Evolutionary conservation across 768 basidiomycete genomes (phyloP).

Genomic region (Xerocomellus intermedius): DNA sequence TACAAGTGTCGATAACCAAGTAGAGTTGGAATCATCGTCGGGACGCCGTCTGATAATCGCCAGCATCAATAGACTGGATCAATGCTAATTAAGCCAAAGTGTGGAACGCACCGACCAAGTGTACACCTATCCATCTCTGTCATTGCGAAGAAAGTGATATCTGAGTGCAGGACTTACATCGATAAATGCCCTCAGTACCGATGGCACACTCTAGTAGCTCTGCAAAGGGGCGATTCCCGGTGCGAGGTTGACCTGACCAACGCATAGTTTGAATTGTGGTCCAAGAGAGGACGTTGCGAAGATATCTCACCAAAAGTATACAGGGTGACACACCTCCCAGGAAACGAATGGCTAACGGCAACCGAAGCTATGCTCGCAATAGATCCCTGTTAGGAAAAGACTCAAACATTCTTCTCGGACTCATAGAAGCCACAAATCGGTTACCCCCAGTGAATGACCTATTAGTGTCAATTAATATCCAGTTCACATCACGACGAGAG

Average conservation of each 20-base stretch:
- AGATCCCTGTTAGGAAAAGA: conserved; percentile 30
- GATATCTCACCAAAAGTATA: conserved; percentile 46
- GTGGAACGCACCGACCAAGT: conserved; percentile 38
- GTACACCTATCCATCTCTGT: conserved; percentile 35
- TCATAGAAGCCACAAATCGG: not conserved
- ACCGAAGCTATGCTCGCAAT: conserved; percentile 40
- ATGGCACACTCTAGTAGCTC: conserved; percentile 39
- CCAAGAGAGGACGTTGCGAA: not conserved
- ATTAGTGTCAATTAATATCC: conserved; percentile 2
- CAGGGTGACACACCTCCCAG: conserved; percentile 25
- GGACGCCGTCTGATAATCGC: conserved; percentile 45
- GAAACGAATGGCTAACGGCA: conserved; percentile 32
- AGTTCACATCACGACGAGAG: not conserved
- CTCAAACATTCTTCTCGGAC: conserved; percentile 1
- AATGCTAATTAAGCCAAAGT: not conserved
- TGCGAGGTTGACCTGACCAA: conserved; percentile 47
- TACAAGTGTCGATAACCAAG: conserved; percentile 51
- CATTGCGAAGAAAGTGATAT: not conserved
- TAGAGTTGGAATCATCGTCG: conserved; percentile 45
- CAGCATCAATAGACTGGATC: not conserved
- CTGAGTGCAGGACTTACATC: conserved; percentile 31
- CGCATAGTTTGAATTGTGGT: not conserved
- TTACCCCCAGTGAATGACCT: conserved; percentile 44
- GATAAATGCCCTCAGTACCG: conserved; percentile 39
- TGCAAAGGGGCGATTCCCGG: conserved; percentile 42